These are phyloP conservation scores for Orbilia brochopaga DNA, from an alignment of 2,329 filamentous ascomycete genomes.

Conservation along the genomic window DNA sequence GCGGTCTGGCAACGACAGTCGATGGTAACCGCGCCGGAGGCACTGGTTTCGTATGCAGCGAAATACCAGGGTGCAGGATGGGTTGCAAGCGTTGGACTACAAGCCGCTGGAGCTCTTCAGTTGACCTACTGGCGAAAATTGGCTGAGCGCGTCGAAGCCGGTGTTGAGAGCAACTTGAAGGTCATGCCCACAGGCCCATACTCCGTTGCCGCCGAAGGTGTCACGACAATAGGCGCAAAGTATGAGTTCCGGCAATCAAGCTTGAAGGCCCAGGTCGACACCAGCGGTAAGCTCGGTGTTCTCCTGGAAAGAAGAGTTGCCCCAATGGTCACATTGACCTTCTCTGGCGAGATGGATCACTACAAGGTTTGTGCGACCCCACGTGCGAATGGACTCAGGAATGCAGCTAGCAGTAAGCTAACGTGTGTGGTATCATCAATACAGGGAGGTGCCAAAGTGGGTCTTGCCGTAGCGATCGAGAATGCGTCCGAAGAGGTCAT, in stretches of 20 bases:
- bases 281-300: constrained; percentile 89
- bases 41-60: constrained; percentile 84
- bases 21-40: constrained; percentile 85
- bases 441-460: constrained; percentile 93
- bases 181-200: constrained; percentile 79
- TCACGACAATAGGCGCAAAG: constrained; percentile 90
- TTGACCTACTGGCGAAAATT: constrained; percentile 92
- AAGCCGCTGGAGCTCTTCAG: constrained; percentile 84
- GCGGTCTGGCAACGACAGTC: constrained; percentile 90
- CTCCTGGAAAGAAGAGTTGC: constrained; percentile 95
- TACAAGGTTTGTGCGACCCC: constrained; percentile 72
- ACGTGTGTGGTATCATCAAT: constrained; percentile 28
- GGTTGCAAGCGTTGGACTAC: constrained; percentile 88
- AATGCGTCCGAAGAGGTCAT: constrained; percentile 82
- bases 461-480: constrained; percentile 91
- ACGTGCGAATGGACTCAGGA: constrained; percentile 29
- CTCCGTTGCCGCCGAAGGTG: constrained; percentile 77
- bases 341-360: constrained; percentile 96
- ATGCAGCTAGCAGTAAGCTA: constrained; percentile 30
- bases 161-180: constrained; percentile 90
- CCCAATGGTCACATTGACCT: constrained; percentile 88
- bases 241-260: constrained; percentile 97
- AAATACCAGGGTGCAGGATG: constrained; percentile 91
- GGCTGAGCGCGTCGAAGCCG: constrained; percentile 93
- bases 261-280: constrained; percentile 95